phyloP scores from a whole-genome alignment of 1,284 basidiomycete species.

The Earliella scabrosa region DNA sequence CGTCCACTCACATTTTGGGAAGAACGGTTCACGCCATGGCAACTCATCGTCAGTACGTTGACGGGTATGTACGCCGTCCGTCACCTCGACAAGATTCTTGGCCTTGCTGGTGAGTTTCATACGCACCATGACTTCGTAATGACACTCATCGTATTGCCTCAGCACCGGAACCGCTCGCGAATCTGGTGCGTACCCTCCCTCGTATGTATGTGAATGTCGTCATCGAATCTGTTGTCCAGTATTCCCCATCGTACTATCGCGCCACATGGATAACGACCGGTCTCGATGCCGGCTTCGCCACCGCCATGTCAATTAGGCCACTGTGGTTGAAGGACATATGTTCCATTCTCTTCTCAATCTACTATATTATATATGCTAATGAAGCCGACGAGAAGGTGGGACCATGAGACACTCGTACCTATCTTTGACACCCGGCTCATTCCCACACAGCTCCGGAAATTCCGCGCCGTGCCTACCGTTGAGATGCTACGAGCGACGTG shows the following conservation, averaged over 20 bases:
- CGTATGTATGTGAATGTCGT: not conserved
- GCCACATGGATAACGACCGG: conserved; percentile 97
- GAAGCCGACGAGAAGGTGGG: conserved; percentile 92
- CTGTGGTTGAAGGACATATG: conserved; percentile 91
- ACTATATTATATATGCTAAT: conserved; percentile 94
- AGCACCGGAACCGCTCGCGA: conserved; percentile 94
- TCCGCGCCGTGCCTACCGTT: conserved; percentile 91
- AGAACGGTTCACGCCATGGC: conserved; percentile 95
- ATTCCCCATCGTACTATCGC: conserved; percentile 92
- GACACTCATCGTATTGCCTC: conserved; percentile 12
- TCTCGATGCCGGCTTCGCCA: conserved; percentile 96
- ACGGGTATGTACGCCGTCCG: conserved; percentile 86
- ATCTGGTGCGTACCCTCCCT: conserved; percentile 62
- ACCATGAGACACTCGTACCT: not conserved
- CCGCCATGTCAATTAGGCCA: conserved; percentile 91
- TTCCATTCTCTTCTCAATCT: conserved; percentile 83
- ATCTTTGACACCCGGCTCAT: not conserved
- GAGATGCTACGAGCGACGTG: conserved; percentile 95
- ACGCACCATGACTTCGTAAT: not conserved
- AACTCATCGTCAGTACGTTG: conserved; percentile 86
- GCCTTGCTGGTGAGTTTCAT: conserved; percentile 72
- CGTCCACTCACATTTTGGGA: too few species aligned
- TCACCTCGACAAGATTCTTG: conserved; percentile 88
- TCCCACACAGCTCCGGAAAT: conserved; percentile 75
- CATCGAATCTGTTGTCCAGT: conserved; percentile 50